Base-by-base conservation (phyloP, 352 stramenopile genomes). In the Globisporangium nodosum region DNA sequence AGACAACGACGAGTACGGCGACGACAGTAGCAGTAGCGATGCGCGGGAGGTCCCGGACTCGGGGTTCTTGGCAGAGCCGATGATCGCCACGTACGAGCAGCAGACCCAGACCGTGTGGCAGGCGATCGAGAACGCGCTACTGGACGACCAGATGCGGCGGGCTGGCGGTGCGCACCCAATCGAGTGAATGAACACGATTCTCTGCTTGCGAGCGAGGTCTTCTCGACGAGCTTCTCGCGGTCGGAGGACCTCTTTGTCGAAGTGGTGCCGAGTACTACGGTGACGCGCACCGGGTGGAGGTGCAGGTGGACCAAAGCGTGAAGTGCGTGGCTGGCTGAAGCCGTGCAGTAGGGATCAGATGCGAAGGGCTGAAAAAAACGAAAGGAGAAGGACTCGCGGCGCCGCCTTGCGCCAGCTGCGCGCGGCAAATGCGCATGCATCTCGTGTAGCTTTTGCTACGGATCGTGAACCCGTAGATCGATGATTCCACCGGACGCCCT, bases 61-160 rank as follows among this genome's bases (percentile, higher is more conserved):
- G 24, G 56, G 49, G 11, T 1, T 56, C 3, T 6, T 56, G 16
- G n/a, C 37, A 3, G 49, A 63, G 30, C 20, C 56, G 20, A 31
- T 50, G 13, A 52, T 58, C 33, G 47, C 49, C 0, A 37, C 57
- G 12, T 58, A 58, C 27, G 43, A 52, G 13, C 39, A 51, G 30
- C 51, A 54, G 9, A 42, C 51, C 9, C 57, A 53, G 51, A 53
- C 39, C 15, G 31, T 31, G 39, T 31, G 33, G 2, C 57, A 58
- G 16, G 12, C 24, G n/a, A 58, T 63, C 33, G 57, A 63, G 40
- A 63, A 63, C 30, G 51, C 51, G 30, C 43, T 63, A 13, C n/a
- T 61, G 20, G 55, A 61, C 35, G 16, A 49, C 12, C 24, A 48
- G 7, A 30, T 49, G 3, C 21, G 3, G 1, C 21, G 15, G n/a